Percentiles rank a stretch among this genome's conserved stretches.
These are phyloP conservation scores for Colletotrichum karsti DNA, from an alignment of 2,329 filamentous ascomycete species.

Conservation along the genomic window DNA sequence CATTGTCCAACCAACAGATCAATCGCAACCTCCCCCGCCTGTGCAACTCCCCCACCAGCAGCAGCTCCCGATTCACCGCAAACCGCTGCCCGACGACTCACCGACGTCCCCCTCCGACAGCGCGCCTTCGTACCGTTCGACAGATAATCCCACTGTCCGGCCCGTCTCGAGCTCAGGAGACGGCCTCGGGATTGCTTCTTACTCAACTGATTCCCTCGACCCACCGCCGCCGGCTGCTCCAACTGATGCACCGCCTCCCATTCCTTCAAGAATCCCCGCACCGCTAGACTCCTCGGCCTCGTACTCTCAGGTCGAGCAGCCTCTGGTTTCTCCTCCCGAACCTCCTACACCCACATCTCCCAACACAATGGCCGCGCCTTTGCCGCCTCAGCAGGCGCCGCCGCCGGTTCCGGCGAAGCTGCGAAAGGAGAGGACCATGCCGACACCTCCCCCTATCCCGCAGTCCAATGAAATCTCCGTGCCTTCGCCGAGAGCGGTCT, in stretches of 20 bases:
- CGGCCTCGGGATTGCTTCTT: constrained; percentile 16
- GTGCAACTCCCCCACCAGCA: constrained; percentile 23
- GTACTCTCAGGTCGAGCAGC: not conserved
- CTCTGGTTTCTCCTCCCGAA: constrained; percentile 1
- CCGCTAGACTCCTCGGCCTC: not conserved
- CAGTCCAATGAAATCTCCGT: not conserved
- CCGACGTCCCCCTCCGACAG: constrained; percentile 25
- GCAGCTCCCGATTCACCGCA: constrained; percentile 33
- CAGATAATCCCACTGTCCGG: constrained; percentile 6
- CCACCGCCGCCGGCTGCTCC: constrained; percentile 8
- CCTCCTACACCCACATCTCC: constrained; percentile 7
- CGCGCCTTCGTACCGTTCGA: constrained; percentile 16
- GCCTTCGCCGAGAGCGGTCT: constrained; percentile 9
- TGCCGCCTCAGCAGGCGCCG: constrained; percentile 18
- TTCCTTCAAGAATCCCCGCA: constrained; percentile 16
- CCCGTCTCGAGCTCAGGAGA: constrained; percentile 10
- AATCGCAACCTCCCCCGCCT: constrained; percentile 29
- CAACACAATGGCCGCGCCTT: constrained; percentile 16
- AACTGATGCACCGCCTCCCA: constrained; percentile 22
- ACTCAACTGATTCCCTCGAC: constrained; percentile 6
- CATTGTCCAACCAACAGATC: constrained; percentile 43
- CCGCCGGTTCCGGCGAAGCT: constrained; percentile 23
- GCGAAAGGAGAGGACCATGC: constrained; percentile 20
- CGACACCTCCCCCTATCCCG: constrained; percentile 2
- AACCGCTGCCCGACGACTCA: constrained; percentile 23